phyloP scores from a whole-genome alignment of 1,139 yeast genomes.

The Protomyces inouyei region DNA sequence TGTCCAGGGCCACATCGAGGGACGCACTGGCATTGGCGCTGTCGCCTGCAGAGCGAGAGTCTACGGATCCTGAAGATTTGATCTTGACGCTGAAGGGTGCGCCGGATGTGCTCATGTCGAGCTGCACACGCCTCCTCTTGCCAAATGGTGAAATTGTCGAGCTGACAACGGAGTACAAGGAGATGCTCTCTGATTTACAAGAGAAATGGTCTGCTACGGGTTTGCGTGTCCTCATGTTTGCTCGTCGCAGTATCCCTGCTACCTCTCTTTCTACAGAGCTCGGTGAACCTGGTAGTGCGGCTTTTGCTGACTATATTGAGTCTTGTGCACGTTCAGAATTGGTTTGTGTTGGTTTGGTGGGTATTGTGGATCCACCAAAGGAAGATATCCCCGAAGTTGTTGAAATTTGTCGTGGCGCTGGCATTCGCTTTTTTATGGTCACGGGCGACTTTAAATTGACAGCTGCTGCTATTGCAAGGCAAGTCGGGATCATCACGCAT shows the following conservation, averaged over 20 bases:
- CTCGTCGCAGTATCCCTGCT: slow-evolving; percentile 30
- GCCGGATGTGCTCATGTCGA: slow-evolving; percentile 47
- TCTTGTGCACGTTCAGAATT: slow-evolving; percentile 31
- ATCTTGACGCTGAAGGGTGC: slow-evolving; percentile 49
- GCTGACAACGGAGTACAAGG: slow-evolving; percentile 32
- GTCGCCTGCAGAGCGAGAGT: slow-evolving; percentile 29
- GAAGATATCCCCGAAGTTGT: slow-evolving; percentile 46
- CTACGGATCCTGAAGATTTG: slow-evolving; percentile 40
- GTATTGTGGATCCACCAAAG: slow-evolving; percentile 52
- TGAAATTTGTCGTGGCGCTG: slow-evolving; percentile 46
- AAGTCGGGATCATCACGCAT: slow-evolving; percentile 45
- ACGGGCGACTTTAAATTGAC: slow-evolving; percentile 55
- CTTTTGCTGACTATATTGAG: slow-evolving; percentile 32
- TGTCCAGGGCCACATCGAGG: slow-evolving; percentile 39
- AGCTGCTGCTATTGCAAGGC: slow-evolving; percentile 51
- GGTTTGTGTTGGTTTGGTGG: slow-evolving; percentile 46
- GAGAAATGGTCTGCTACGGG: slow-evolving; percentile 45
- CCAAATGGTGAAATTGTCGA: slow-evolving; percentile 32
- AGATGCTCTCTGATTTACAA: slow-evolving; percentile 39
- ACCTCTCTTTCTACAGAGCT: slow-evolving; percentile 3
- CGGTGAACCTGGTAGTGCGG: slow-evolving; percentile 6
- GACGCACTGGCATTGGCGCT: slow-evolving; percentile 44
- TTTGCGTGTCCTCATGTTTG: slow-evolving; percentile 46
- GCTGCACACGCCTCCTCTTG: slow-evolving; percentile 38
- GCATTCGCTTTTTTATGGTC: slow-evolving; percentile 50